phyloP scores from a whole-genome alignment of 1,139 yeast genomes.

The Arxiozyma slooffiae region DNA sequence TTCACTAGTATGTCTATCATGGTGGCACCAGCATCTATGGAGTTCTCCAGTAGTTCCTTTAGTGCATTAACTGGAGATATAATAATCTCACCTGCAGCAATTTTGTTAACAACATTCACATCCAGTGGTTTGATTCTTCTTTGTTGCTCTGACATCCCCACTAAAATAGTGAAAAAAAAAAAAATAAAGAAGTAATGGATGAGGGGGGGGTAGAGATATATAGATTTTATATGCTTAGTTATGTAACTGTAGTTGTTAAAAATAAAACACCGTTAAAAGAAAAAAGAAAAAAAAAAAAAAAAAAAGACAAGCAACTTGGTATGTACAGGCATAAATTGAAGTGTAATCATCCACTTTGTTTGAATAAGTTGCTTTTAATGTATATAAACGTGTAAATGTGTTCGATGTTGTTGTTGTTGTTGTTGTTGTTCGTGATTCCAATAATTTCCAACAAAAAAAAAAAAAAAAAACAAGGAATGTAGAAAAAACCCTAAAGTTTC shows the following conservation, averaged over 20 bases:
- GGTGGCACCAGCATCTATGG: constrained; percentile 65
- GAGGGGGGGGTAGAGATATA: too few species aligned
- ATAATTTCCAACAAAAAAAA: background rate
- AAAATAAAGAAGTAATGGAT: too few species aligned
- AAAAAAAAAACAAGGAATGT: too few species aligned
- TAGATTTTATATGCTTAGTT: too few species aligned
- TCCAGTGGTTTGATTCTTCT: constrained; percentile 21
- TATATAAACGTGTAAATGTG: background rate
- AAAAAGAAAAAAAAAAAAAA: too few species aligned
- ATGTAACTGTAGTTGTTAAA: too few species aligned
- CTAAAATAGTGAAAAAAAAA: background rate
- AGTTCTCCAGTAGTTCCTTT: constrained; percentile 68
- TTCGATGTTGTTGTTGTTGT: background rate
- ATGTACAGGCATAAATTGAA: too few species aligned
- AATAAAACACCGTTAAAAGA: too few species aligned
- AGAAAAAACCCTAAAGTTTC: too few species aligned
- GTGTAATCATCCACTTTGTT: too few species aligned
- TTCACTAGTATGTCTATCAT: constrained; percentile 55
- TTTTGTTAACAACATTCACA: constrained; percentile 60
- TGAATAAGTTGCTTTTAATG: too few species aligned
- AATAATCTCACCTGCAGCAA: constrained; percentile 97
- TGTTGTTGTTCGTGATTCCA: background rate
- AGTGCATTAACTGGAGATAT: constrained; percentile 84
- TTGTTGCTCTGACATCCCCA: background rate
- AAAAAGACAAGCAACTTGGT: too few species aligned